Conservation (phyloP, 306 rosid species). For the Acacia melanoxylon region DNA sequence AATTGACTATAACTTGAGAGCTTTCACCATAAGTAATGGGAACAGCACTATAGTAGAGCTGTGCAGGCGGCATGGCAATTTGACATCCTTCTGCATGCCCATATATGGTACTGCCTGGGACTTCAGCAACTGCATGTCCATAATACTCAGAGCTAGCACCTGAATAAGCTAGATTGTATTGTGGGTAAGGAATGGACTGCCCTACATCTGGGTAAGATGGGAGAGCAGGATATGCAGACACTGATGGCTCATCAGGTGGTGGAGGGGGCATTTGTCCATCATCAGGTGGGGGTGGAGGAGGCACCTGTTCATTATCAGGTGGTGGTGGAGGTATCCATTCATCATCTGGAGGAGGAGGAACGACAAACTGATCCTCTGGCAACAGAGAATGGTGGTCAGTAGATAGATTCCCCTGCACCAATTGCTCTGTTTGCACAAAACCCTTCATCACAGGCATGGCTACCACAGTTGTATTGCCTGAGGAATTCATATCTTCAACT, state of each 20-base stretch:
- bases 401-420: conserved; percentile 41
- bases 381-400: conserved; percentile 30
- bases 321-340: conserved; percentile 97
- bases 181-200: conserved; percentile 60
- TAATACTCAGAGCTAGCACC: conserved; percentile 61
- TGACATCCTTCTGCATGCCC: conserved; percentile 58
- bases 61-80: conserved; percentile 54
- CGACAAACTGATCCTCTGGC: conserved; percentile 45
- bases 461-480: conserved; percentile 38
- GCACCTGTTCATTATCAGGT: conserved; percentile 79
- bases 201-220: conserved; percentile 64
- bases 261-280: conserved; percentile 78
- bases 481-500: conserved; percentile 68
- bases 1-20: conserved; percentile 53
- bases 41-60: conserved; percentile 65
- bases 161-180: conserved; percentile 57
- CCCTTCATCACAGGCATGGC: conserved; percentile 36
- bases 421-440: conserved; percentile 40
- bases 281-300: conserved; percentile 93
- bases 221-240: conserved; percentile 45
- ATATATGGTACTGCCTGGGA: conserved; percentile 50
- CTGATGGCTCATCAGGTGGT: conserved; percentile 79
- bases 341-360: conserved; percentile 86
- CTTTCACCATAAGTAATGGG: conserved; percentile 52
- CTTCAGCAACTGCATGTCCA: conserved; percentile 56